Conservation (phyloP, 1,284 basidiomycete genomes). For the Apiotrichum mycotoxinovorans region DNA sequence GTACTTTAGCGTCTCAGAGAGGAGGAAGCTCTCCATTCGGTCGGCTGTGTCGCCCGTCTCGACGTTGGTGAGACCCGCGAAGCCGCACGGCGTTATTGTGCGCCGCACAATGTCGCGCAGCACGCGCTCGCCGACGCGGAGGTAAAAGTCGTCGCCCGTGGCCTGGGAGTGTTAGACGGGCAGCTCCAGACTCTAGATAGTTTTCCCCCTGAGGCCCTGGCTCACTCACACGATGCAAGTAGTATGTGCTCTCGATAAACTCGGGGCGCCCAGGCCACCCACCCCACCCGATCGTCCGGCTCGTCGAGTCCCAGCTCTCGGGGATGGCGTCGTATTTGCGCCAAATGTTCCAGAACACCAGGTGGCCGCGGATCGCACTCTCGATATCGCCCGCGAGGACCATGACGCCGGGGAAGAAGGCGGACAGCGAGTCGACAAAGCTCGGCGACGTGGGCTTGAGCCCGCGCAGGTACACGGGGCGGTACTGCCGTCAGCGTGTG, state of each 20-base stretch:
- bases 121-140: constrained; percentile 81
- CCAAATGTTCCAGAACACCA: constrained; percentile 89
- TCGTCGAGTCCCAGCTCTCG: constrained; percentile 80
- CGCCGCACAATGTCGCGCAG: constrained; percentile 69
- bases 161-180: constrained; percentile 56
- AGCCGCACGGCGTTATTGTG: constrained; percentile 76
- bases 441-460: constrained; percentile 29
- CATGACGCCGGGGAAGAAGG: constrained; percentile 58
- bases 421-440: constrained; percentile 50
- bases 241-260: constrained; percentile 91
- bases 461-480: constrained; percentile 32
- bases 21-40: constrained; percentile 86
- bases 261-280: constrained; percentile 84
- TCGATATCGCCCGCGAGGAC: constrained; percentile 85
- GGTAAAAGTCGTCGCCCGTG: constrained; percentile 83
- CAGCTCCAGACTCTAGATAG: neutral
- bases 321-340: constrained; percentile 75
- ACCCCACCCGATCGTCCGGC: constrained; percentile 65
- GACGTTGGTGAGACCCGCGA: constrained; percentile 75
- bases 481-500: constrained; percentile 27
- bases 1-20: constrained; percentile 91
- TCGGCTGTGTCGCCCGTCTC: constrained; percentile 70
- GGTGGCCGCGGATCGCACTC: constrained; percentile 78
- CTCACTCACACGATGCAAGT: constrained; percentile 73
- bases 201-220: too few species aligned